Percentiles rank a stretch among this genome's conserved stretches.
Conservation (phyloP, 768 basidiomycete species). For the Cystobasidium ongulense region DNA sequence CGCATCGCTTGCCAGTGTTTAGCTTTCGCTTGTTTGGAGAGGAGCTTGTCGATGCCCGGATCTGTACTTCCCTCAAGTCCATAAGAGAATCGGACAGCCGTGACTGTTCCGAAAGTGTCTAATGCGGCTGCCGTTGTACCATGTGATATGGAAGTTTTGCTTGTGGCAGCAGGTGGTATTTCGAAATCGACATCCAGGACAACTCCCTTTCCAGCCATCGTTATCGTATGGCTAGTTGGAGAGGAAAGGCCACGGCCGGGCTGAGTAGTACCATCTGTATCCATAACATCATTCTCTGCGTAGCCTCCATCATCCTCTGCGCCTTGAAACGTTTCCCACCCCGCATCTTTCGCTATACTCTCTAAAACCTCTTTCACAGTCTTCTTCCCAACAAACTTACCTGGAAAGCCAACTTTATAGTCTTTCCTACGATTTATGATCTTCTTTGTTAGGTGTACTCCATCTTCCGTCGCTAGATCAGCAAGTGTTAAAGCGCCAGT, state of each 20-base stretch:
- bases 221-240: conserved; percentile 15
- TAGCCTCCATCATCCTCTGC: not conserved
- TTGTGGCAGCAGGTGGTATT: not conserved
- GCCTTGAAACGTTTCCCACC: conserved; percentile 13
- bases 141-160: not conserved
- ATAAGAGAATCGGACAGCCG: conserved; percentile 23
- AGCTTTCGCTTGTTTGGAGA: conserved; percentile 13
- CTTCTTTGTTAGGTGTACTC: not conserved
- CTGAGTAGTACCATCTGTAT: not conserved
- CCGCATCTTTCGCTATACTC: conserved; percentile 13
- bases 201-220: conserved; percentile 27
- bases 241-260: too few relatives aligned
- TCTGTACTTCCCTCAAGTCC: conserved; percentile 24
- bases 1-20: conserved; percentile 1
- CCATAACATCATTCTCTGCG: not conserved
- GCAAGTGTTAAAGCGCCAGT: not conserved
- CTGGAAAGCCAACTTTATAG: not conserved
- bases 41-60: conserved; percentile 15
- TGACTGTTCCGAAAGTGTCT: not conserved
- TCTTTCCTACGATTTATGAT: not conserved
- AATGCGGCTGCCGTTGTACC: too few relatives aligned
- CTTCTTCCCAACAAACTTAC: not conserved
- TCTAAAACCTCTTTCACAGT: conserved; percentile 5
- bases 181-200: conserved; percentile 27
- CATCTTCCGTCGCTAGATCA: not conserved